Evolutionary conservation across 306 rosid genomes (phyloP), one percentile per base, ranked within the genome.

Genomic region (Glycine soja): DNA sequence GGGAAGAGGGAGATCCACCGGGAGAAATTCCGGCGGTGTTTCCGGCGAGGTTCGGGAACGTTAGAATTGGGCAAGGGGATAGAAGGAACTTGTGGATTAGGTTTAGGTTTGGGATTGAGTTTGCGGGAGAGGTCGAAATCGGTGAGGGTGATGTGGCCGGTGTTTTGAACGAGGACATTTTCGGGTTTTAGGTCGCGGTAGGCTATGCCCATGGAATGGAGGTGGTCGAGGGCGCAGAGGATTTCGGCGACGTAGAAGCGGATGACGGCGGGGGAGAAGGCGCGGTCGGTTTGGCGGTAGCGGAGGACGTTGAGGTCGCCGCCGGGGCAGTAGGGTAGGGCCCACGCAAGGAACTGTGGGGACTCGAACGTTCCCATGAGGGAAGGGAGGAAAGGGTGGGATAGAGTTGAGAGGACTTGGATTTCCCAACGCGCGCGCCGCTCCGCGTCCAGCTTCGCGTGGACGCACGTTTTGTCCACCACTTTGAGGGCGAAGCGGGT

Each of bases 131-230:
- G 95, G 74, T 96, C 99, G 72, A 96, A 96, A 83, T 96, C 99
- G 36, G 99, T 96, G 59, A 96, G 98, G 24, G 94, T 93, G 58
- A 92, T 86, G 84, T 96, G 99, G 50, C 99, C 99, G 1, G 92
- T 88, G 7, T 71, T 81, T 51, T 96, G 98, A 15, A 96, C 87
- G 59, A 96, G 91, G 34, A 96, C 93, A 71, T 96, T 96, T 86
- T 96, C 98, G 3, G 99, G 99, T 84, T 96, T 96, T 38, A 96
- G 82, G 74, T 96, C 98, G 4, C 98, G 93, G 84, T 96, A 96
- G 7, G 90, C 98, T 82, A 96, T 88, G 80, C 91, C 98, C 80
- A 93, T 78, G 83, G 79, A 24, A 14, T 96, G 99, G 15, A 96
- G 94, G 71, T 96, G 94, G 4, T 90, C 86, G 16, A 96, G 90